phyloP scores from a whole-genome alignment of 2,329 filamentous ascomycete genomes.

The Neofusicoccum laricinum region DNA sequence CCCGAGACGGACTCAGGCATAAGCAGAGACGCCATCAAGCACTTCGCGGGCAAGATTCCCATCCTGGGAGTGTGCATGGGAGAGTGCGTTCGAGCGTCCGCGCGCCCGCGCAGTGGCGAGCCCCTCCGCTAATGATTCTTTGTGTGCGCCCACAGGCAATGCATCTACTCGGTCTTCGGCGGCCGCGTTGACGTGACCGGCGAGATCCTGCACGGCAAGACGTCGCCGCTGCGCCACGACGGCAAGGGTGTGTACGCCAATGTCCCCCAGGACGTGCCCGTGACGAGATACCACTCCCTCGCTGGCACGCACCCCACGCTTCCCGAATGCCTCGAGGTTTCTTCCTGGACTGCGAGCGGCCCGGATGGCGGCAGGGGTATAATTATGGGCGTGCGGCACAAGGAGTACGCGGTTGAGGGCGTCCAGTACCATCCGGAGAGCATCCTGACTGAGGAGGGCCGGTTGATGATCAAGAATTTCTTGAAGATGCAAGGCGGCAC shows the following conservation, averaged over 20 bases:
- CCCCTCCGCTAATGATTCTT: constrained; percentile 16
- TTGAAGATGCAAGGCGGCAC: constrained; percentile 83
- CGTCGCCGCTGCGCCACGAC: constrained; percentile 85
- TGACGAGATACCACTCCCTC: constrained; percentile 94
- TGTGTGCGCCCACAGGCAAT: constrained; percentile 60
- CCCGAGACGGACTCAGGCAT: constrained; percentile 88
- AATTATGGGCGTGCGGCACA: constrained; percentile 97
- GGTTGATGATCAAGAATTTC: constrained; percentile 90
- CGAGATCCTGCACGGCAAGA: constrained; percentile 97
- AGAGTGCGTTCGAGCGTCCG: constrained; percentile 58
- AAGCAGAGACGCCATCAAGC: constrained; percentile 83
- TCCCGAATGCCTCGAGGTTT: constrained; percentile 80
- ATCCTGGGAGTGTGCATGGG: constrained; percentile 99
- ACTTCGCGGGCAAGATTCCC: constrained; percentile 93
- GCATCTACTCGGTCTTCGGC: constrained; percentile 91
- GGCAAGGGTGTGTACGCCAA: constrained; percentile 84
- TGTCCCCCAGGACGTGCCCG: constrained; percentile 75
- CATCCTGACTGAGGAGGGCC: constrained; percentile 86
- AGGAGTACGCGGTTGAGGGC: constrained; percentile 84
- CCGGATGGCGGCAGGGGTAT: constrained; percentile 74
- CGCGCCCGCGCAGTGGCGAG: neutral
- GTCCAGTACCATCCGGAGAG: constrained; percentile 98
- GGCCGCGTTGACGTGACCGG: constrained; percentile 89
- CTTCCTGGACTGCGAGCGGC: constrained; percentile 81
- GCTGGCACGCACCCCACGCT: constrained; percentile 87